Evolutionary conservation across 495 filamentous ascomycete genomes (phyloP), one percentile per base, ranked within the genome.

Genomic region (Xylaria scruposa): DNA sequence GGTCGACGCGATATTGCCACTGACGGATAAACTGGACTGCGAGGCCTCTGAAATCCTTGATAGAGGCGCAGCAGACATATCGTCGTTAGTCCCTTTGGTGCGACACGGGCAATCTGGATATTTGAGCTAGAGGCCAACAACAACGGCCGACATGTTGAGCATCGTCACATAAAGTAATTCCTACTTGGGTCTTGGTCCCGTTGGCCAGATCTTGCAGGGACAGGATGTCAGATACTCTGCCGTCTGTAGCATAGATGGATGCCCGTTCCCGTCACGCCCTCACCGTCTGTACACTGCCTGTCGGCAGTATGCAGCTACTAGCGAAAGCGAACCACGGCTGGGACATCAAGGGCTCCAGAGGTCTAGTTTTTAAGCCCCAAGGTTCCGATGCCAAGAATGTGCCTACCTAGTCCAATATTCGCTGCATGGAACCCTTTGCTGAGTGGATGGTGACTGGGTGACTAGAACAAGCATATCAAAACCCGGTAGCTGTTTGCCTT

Each of bases 351-450:
- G 47, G 62, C 51, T 71, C 62, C n/a, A 29, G 29, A 70, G 46
- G 59, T 44, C 38, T 46, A 10, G 31, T 60, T 68, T 31, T 68
- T 51, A 70, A 53, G 44, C 70, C 61, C 62, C 61, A 71, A 71
- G 61, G 49, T 66, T 65, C 61, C 61, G 70, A 71, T 47, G 70
- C 70, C 70, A 71, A 71, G 70, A 29, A 51, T 31, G 38, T 26
- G 49, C 59, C 38, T 63, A 63, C 60, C 60, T 56, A 44, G 70
- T 71, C 33, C 70, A 71, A 71, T 71, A 71, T 71, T 71, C 70
- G 70, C 61, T 71, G 70, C 70, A 67, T 71, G 70, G 62, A 67
- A 67, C 70, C 70, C 61, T 71, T 53, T 53, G 65, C 40, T 38
- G 64, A 67, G 70, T 54, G 51, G 70, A 65, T 33, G 33, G 47